These are phyloP conservation scores for Fonsecaea nubica DNA, from an alignment of 2,329 filamentous ascomycete species.

Conservation along the genomic window DNA sequence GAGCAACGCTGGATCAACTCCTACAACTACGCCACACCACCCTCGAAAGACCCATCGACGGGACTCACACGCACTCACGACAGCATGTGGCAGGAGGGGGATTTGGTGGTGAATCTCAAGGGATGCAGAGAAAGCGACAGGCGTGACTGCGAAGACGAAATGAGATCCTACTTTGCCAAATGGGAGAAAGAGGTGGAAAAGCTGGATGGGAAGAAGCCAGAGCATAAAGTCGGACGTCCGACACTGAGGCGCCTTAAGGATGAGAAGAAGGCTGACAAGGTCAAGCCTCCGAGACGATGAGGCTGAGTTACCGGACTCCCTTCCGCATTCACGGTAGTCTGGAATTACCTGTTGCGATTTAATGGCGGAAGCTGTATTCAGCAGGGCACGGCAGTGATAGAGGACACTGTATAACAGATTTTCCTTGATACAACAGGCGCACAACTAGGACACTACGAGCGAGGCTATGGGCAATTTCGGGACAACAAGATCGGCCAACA, in stretches of 20 bases:
- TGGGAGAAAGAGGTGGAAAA: slow-evolving; percentile 48
- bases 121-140: slow-evolving; percentile 67
- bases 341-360: background rate
- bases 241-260: slow-evolving; percentile 4
- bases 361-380: background rate
- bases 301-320: background rate
- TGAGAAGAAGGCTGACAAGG: background rate
- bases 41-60: slow-evolving; percentile 45
- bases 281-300: background rate
- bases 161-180: slow-evolving; percentile 60
- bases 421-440: background rate
- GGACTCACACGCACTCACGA: slow-evolving; percentile 51
- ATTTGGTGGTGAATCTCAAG: slow-evolving; percentile 80
- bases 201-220: slow-evolving; percentile 30
- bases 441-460: background rate
- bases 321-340: background rate
- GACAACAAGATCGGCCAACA: slow-evolving; percentile 1
- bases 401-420: slow-evolving; percentile 1
- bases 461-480: background rate
- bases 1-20: slow-evolving; percentile 84
- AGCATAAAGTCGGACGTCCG: slow-evolving; percentile 15
- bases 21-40: slow-evolving; percentile 62
- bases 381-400: background rate
- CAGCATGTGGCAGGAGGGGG: slow-evolving; percentile 77
- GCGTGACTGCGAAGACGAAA: slow-evolving; percentile 74